Evolutionary conservation across 768 basidiomycete genomes (phyloP), one percentile per base, ranked within the genome.

Genomic region (Holtermanniella nyarrowii): DNA sequence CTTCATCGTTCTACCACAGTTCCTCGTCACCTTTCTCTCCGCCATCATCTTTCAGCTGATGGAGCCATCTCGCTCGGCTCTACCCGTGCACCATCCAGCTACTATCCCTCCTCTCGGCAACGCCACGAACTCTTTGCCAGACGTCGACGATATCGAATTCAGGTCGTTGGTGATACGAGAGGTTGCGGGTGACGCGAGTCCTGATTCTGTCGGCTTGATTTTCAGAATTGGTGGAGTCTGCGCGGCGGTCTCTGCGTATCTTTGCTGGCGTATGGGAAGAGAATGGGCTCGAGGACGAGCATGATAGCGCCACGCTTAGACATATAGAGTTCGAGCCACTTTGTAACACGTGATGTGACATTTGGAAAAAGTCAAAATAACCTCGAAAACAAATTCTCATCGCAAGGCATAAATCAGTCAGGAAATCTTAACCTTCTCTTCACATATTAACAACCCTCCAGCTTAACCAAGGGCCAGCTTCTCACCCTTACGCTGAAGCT

Each of bases 1-100:
- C 53, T 93, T 86, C 71, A 76, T 97, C 55, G 93, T 96, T 53
- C 74, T 95, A 5, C 93, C 93, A 0, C 93, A 97, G 64, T 91
- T 96, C 72, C 77, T 97, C 39, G 84, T 91, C 26, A 91, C 87
- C 0, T 88, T 82, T 21, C 70, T 96, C 3, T 82, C 88, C 0
- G 81, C 89, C 10, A 74, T 91, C 55, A 78, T 96, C 43, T 95
- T 97, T 63, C 86, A 85, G 14, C 71, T 95, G 3, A 76, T 89
- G 54, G 90, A 93, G 54, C 83, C 85, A 3, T 61, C 59, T 2
- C 53, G 60, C 24, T 43, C 57, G 5, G n/a, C 68, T 7, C 57
- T 68, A 26, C 58, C 56, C 1, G 55, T 62, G 25, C 58, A 58
- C 49, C 69, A 68, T 26, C 49, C 58, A 39, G 57, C 54, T 12